These are phyloP conservation scores for Paraphaeosphaeria sporulosa DNA, from an alignment of 2,329 filamentous ascomycete species.

Conservation along the genomic window DNA sequence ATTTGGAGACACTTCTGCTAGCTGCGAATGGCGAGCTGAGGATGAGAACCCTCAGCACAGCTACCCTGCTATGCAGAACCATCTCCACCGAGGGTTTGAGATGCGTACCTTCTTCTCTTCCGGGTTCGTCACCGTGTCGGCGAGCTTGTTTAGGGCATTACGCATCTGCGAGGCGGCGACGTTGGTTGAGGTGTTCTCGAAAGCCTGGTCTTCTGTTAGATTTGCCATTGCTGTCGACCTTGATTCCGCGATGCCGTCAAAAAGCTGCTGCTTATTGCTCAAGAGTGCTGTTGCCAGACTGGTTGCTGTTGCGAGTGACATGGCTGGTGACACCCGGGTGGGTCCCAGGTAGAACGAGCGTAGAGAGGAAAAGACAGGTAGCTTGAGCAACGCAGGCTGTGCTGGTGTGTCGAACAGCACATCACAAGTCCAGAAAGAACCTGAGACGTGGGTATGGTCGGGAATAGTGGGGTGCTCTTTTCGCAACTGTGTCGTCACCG, in stretches of 20 bases:
- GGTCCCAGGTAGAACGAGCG: background rate
- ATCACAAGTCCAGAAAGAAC: background rate
- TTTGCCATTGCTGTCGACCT: slow-evolving; percentile 9
- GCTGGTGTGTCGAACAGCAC: background rate
- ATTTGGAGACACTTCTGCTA: background rate
- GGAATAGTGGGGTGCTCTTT: slow-evolving; percentile 4
- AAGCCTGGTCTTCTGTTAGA: slow-evolving; percentile 70
- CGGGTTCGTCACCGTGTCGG: slow-evolving; percentile 86
- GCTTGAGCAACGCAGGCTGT: slow-evolving; percentile 1
- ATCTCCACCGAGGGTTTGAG: background rate
- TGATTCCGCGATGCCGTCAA: slow-evolving; percentile 5
- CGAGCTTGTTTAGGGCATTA: slow-evolving; percentile 91
- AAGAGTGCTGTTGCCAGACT: background rate
- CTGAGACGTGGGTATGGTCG: background rate
- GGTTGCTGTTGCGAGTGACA: background rate
- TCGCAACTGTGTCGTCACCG: slow-evolving; percentile 12
- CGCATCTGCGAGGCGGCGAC: slow-evolving; percentile 99
- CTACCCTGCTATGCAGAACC: background rate
- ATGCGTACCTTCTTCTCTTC: slow-evolving; percentile 75
- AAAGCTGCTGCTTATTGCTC: background rate
- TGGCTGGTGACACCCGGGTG: background rate
- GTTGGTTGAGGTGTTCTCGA: slow-evolving; percentile 98
- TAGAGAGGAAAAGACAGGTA: background rate
- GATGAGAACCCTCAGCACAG: background rate
- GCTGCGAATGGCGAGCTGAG: background rate